A percentile compares a stretch with the other conserved stretches of the same genome.
phyloP scores from a whole-genome alignment of 179 eudicot species.

The Beta corolliflora region DNA sequence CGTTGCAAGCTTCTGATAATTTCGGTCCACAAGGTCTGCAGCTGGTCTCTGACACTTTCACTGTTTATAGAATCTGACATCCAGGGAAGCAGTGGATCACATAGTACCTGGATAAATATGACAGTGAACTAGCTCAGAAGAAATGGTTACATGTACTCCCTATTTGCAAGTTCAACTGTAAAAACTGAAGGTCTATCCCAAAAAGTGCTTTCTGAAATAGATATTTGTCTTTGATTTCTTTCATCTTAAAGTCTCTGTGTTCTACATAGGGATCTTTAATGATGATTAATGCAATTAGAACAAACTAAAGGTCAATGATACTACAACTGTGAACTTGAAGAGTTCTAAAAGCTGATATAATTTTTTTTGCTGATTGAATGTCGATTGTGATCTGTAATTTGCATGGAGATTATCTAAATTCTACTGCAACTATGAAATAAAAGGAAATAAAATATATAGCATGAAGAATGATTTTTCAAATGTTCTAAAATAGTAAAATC shows the following conservation, averaged over 20 bases:
- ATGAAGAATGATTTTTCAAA: no score
- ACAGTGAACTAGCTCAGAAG: neutral
- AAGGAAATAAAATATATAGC: no score
- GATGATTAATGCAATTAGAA: neutral
- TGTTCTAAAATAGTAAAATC: no score
- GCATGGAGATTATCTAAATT: no score
- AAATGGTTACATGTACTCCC: neutral
- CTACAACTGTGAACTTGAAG: neutral
- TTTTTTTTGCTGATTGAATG: no score
- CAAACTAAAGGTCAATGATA: neutral
- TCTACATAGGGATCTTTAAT: neutral
- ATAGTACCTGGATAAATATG: constrained; percentile 42
- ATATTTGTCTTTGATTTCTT: neutral
- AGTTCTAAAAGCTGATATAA: no score
- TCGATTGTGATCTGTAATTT: no score
- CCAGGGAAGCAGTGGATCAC: constrained; percentile 58
- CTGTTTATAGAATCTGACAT: constrained; percentile 38
- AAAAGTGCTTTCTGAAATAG: neutral
- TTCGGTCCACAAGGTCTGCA: constrained; percentile 60
- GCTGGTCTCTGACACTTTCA: constrained; percentile 29
- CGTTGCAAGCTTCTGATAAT: constrained; percentile 56
- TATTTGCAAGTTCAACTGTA: neutral
- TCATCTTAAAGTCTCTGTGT: neutral
- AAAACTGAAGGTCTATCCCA: neutral
- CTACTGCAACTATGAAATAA: no score